Evolutionary conservation across 1,284 basidiomycete genomes (phyloP).

Genomic region (Apiotrichum domesticum): DNA sequence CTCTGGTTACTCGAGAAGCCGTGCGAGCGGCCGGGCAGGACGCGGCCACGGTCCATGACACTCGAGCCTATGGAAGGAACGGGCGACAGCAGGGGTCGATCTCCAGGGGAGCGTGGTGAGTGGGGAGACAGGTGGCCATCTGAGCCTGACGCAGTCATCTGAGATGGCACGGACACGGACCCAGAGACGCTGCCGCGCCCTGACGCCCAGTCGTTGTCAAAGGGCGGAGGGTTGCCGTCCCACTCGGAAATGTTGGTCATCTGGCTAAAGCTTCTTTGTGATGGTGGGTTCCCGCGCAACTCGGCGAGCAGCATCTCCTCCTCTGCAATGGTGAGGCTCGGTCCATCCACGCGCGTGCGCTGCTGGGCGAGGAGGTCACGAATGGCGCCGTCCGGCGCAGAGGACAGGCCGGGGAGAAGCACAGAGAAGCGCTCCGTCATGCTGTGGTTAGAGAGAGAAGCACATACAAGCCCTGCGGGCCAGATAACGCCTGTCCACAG

Average conservation of each 20-base stretch:
- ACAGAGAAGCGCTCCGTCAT: conserved; percentile 42
- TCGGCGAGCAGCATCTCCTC: conserved; percentile 42
- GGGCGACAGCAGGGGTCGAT: conserved; percentile 1
- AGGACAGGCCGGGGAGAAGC: conserved; percentile 33
- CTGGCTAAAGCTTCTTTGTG: conserved; percentile 4
- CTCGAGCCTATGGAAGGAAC: conserved; percentile 4
- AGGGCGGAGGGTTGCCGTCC: conserved; percentile 30
- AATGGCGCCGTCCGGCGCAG: conserved; percentile 31
- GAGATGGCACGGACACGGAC: not conserved
- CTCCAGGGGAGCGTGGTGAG: conserved; percentile 2
- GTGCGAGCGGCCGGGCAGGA: conserved; percentile 24
- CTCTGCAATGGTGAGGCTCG: conserved; percentile 37
- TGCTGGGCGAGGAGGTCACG: conserved; percentile 37
- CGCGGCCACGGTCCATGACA: conserved; percentile 2
- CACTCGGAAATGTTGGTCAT: conserved; percentile 18
- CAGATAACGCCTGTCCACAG: no score
- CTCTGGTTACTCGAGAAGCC: conserved; percentile 34
- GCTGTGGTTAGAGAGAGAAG: conserved; percentile 10
- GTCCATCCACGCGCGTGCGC: conserved; percentile 29
- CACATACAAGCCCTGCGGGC: no score
- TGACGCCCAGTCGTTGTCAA: conserved; percentile 12
- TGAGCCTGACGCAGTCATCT: not conserved
- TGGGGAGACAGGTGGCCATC: not conserved
- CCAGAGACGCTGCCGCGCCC: not conserved
- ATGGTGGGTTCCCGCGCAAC: conserved; percentile 17